Base-by-base conservation (phyloP, 305 asterid genomes). In the Fraxinus ornus region DNA sequence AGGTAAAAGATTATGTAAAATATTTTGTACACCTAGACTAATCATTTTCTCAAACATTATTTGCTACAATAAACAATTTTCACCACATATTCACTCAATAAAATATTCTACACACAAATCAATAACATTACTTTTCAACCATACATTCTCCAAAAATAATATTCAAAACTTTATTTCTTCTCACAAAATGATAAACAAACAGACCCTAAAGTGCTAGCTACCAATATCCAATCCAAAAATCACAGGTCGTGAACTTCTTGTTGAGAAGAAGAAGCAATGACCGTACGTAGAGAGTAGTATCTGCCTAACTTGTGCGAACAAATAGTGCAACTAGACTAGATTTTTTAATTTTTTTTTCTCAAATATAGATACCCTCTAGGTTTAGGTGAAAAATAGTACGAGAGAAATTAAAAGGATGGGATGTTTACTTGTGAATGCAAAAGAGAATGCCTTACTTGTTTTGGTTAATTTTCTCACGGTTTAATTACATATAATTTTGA, bases 381-480 rank as follows among this genome's bases (percentile, higher is more conserved):
- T 21, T 19, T 62, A 21, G 3, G 79, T 36, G 36, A 75, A 82
- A 78, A 57, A 44, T 21, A 73, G 39, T 35, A 15, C 36, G 57
- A 13, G 19, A 66, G 19, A 66, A 3, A 47, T 13, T 47, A 47
- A 44, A 83, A 81, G 49, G 78, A 75, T 76, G 86, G 86, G 89
- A 89, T 90, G 93, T 87, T 89, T 89, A 91, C 91, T 87, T 88
- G 86, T 60, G 83, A 83, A 79, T 85, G 93, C 89, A 86, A 88
- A 91, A 90, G 88, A 36, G 55, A 22, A 22, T 35, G 79, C 44
- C 78, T 3, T 8, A 22, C 30, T 70, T 37, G 15, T 41, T 41
- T 9, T 41, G 62, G 24, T 2, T 1, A 0, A 12, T 10, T 5
- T 70, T 64, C 47, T 78, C 64, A 49, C 36, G 32, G 24, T 24